Conservation (phyloP, 2,329 filamentous ascomycete genomes). For the Raffaelea albimanens region DNA sequence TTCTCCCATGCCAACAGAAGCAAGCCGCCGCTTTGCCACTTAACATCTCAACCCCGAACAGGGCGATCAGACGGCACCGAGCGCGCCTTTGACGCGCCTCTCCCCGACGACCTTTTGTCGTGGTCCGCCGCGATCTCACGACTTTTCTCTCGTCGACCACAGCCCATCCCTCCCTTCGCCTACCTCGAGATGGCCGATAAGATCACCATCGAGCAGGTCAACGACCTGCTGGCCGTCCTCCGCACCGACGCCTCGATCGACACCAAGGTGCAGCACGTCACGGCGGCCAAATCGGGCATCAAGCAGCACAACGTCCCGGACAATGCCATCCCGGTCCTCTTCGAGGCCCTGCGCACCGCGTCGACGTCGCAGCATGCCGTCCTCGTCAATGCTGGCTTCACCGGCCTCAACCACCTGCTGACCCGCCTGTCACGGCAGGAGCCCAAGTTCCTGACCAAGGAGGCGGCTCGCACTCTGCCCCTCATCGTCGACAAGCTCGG, state of each 20-base stretch:
- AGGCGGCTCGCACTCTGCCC: slow-evolving; percentile 63
- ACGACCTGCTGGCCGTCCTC: slow-evolving; percentile 28
- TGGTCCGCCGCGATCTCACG: background rate
- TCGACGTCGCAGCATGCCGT: slow-evolving; percentile 67
- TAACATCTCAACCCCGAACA: too few relatives aligned
- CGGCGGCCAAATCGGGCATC: slow-evolving; percentile 73
- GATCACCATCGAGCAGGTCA: slow-evolving; percentile 28
- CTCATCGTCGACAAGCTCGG: slow-evolving; percentile 76
- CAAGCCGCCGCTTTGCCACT: too few relatives aligned
- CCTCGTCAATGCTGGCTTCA: slow-evolving; percentile 76
- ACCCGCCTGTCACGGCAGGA: slow-evolving; percentile 82
- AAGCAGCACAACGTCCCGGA: slow-evolving; percentile 89
- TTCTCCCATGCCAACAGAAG: too few relatives aligned
- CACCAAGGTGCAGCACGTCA: slow-evolving; percentile 55
- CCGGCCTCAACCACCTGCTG: slow-evolving; percentile 76
- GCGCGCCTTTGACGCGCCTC: background rate
- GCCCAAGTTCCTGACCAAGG: slow-evolving; percentile 59
- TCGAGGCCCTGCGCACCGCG: slow-evolving; percentile 71
- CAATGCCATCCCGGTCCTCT: slow-evolving; percentile 58
- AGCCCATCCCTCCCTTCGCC: background rate
- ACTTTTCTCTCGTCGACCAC: background rate
- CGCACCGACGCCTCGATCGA: slow-evolving; percentile 50
- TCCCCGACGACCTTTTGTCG: background rate
- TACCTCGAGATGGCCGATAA: slow-evolving; percentile 22
- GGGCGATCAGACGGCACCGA: too few relatives aligned